Conservation (phyloP, 176 grass and related monocot genomes). For the Miscanthus lutarioriparius region DNA sequence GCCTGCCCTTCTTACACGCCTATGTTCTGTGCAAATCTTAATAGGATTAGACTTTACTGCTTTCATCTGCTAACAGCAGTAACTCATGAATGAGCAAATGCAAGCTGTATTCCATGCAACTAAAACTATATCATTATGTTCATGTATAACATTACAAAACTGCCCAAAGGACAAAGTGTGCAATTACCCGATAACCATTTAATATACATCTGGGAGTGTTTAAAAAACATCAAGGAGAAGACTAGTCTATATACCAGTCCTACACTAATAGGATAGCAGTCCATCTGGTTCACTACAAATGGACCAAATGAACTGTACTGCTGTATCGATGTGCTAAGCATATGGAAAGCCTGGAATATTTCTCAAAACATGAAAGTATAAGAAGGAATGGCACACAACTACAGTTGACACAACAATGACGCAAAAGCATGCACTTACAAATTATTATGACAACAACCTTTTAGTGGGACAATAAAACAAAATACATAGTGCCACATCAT, state of each 20-base stretch:
- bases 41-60: background rate
- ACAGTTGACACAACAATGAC: slow-evolving; percentile 8
- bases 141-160: background rate
- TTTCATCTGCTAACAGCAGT: background rate
- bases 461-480: background rate
- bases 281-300: background rate
- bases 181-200: background rate
- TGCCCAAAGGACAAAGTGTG: background rate
- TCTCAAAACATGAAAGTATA: background rate
- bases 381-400: background rate
- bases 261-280: slow-evolving; percentile 2
- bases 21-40: background rate
- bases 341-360: slow-evolving; percentile 1
- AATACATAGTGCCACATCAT: background rate
- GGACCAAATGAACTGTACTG: background rate
- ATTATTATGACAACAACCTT: background rate
- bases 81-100: slow-evolving; percentile 1
- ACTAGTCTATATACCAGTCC: slow-evolving; percentile 6
- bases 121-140: background rate
- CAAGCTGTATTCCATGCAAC: background rate
- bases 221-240: background rate
- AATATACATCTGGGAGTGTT: background rate
- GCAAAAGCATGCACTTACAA: slow-evolving; percentile 1
- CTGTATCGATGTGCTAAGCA: background rate
- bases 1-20: no score